Base-by-base conservation (phyloP, 2,329 filamentous ascomycete genomes). In the Keithomyces neogunnii region DNA sequence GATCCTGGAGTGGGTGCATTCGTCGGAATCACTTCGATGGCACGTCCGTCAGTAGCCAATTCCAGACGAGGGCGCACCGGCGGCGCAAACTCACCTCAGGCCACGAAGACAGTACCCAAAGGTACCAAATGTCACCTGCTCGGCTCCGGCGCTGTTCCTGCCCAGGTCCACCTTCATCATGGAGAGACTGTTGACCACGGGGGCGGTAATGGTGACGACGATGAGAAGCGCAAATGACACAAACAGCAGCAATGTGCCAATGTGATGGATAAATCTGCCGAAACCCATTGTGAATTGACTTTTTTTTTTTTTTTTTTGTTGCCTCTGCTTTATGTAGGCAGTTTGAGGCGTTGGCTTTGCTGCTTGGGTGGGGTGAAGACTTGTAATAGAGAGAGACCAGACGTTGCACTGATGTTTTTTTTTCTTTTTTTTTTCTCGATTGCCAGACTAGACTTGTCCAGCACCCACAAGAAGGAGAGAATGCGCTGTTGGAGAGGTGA, bases 161-260 rank as follows among this genome's bases (percentile, higher is more conserved):
- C 63, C 64, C 26, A 82, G 66, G 47, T 71, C 66, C 53, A 85
- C 73, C 52, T 72, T 74, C 51, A 85, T 63, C 38, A 85, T 66
- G 44, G 73, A 68, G 43, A 84, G 70, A 57, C 74, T 58, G 58
- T 80, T 70, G 57, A 82, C 73, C 43, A 84, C 76, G 7, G 82
- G 82, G 0, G 81, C 69, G 2, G 80, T 77, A 55, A 85, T 78
- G 55, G 73, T 74, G 51, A 77, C 77, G 55, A 85, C 69, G 53
- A 84, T 64, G 51, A 85, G 72, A 47, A 85, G 72, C 49, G 81
- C 67, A 45, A 75, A 70, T 43, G 80, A 71, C 36, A 69, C 66
- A 51, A 85, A 72, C 47, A 85, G 71, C 58, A 84, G 64, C 57
- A 80, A 74, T 31, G 77, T 77, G 63, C 80, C 81, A 50, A 82